A percentile compares a stretch with the other conserved stretches of the same genome.
Conservation (phyloP, 78 protist species). For the Bigelowiella natans region DNA sequence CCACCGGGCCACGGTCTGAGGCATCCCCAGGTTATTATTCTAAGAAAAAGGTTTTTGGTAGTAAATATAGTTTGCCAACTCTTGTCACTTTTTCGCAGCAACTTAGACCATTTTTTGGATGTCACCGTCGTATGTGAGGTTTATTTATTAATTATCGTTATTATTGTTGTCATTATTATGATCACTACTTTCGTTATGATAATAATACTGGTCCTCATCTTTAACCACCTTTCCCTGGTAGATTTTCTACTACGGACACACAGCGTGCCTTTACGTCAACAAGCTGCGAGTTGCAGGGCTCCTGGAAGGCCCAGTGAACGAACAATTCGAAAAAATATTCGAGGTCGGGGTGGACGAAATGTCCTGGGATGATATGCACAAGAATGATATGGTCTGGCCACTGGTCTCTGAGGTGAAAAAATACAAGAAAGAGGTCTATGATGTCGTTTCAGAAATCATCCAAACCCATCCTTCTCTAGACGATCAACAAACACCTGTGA, state of each 20-base stretch:
- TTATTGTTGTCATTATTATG: too few relatives aligned
- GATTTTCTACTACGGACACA: too few relatives aligned
- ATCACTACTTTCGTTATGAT: too few relatives aligned
- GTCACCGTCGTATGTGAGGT: too few relatives aligned
- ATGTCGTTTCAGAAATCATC: not conserved
- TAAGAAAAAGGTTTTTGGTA: too few relatives aligned
- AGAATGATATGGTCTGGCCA: not conserved
- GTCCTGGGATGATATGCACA: constrained; percentile 13
- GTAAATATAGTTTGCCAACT: too few relatives aligned
- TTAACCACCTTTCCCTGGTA: too few relatives aligned
- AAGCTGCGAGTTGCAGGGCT: constrained; percentile 48
- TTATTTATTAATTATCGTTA: too few relatives aligned
- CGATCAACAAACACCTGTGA: not conserved
- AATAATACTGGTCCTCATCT: too few relatives aligned
- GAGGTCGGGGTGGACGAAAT: constrained; percentile 69
- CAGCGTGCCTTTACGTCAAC: constrained; percentile 56
- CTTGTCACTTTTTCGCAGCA: too few relatives aligned
- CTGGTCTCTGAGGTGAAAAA: not conserved
- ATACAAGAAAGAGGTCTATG: not conserved
- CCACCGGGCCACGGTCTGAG: constrained; percentile 30
- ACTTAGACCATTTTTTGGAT: too few relatives aligned
- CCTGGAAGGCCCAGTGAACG: constrained; percentile 14
- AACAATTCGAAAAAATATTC: constrained; percentile 30
- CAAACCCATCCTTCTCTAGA: not conserved
- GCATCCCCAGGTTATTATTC: constrained; percentile 54